Evolutionary conservation across 345 rosid species (phyloP), one percentile per base, ranked within the genome.

Genomic region (Murraya koenigii): DNA sequence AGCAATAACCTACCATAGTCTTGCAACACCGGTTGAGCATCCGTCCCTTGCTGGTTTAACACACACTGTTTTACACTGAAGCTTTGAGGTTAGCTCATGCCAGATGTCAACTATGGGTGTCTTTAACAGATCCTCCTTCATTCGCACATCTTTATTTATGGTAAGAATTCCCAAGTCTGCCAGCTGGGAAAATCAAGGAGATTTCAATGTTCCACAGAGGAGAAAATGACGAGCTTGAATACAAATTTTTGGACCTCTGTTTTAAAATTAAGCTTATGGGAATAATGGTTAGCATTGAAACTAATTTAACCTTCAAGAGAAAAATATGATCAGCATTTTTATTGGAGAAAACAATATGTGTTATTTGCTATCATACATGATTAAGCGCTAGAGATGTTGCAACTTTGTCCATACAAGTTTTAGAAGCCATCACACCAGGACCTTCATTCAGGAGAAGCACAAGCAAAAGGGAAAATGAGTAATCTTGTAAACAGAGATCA

Each of bases 1-100:
- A 60, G 78, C 56, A 58, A 68, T 67, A 77, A 75, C 72, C 83
- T 80, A 95, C 99, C 97, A 87, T 77, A 95, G 82, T 89, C 98
- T 90, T 75, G 99, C 98, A 73, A 95, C 99, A 75, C 99, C 99
- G 71, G 97, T 93, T 64, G 99, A 95, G 85, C 99, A 95, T 61
- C 99, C 99, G 85, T 95, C 98, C 81, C 90, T 90, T 64, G 98
- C 94, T 23, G 99, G 99, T 83, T 95, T 95, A 61, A 95, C 86
- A 79, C 99, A 95, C 75, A 95, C 66, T 54, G 97, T 92, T 80
- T 84, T 88, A 83, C 94, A 88, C 74, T 80, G 90, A 80, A 95
- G 89, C 91, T 84, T 87, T 78, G 90, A 83, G 62, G 82, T 89
- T 81, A 93, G 81, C 26, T 85, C 88, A 84, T 81, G 76, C 99